Percentiles rank a stretch among this genome's conserved stretches.
These are phyloP conservation scores for Alternaria brassicicola DNA, from an alignment of 2,329 filamentous ascomycete genomes.

Conservation along the genomic window DNA sequence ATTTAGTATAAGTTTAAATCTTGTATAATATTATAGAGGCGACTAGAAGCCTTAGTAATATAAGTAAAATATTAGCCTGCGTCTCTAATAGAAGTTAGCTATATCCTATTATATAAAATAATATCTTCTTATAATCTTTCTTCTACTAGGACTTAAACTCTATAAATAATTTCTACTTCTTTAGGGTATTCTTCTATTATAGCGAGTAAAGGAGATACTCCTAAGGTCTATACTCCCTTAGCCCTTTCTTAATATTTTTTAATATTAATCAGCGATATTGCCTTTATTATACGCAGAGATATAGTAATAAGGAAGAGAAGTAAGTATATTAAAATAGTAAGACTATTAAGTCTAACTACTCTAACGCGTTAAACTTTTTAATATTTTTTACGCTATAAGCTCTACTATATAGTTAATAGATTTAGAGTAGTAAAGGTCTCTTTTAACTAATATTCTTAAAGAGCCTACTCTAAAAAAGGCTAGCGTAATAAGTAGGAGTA, in stretches of 20 bases:
- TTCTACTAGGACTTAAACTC: conserved; percentile 7
- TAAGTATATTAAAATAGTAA: not conserved
- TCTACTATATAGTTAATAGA: not conserved
- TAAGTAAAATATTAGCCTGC: conserved; percentile 11
- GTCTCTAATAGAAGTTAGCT: conserved; percentile 12
- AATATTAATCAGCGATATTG: not conserved
- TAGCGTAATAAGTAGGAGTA: not conserved
- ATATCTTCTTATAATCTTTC: conserved; percentile 11
- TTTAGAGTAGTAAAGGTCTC: not conserved
- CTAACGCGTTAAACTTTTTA: not conserved
- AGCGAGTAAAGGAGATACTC: conserved; percentile 7
- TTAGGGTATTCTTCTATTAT: conserved; percentile 9
- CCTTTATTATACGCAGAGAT: not conserved
- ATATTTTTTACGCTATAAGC: not conserved
- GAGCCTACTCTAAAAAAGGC: not conserved
- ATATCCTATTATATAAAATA: conserved; percentile 11
- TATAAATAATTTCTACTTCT: conserved; percentile 9
- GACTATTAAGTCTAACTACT: not conserved
- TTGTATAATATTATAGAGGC: conserved; percentile 8
- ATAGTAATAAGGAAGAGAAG: not conserved
- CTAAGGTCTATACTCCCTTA: conserved; percentile 6
- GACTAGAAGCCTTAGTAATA: too few relatives aligned
- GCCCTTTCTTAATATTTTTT: not conserved
- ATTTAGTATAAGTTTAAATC: not conserved
- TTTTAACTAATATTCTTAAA: not conserved